Conservation (phyloP, 345 rosid genomes). For the Lepidium didymum region DNA sequence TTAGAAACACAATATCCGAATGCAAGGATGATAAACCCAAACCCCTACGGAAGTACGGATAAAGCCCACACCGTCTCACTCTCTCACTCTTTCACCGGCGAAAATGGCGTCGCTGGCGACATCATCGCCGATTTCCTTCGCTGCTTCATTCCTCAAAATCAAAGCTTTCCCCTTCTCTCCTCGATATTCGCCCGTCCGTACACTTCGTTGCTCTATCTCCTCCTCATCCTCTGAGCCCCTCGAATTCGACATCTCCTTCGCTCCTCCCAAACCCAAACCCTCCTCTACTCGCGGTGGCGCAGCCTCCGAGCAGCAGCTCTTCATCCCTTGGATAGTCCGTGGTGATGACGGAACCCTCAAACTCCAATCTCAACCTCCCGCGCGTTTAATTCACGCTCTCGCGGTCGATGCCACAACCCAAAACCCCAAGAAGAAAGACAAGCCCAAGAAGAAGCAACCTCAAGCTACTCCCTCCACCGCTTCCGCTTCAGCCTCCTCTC, state of each 20-base stretch:
- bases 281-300: conserved; percentile 1
- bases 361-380: conserved; percentile 71
- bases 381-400: conserved; percentile 46
- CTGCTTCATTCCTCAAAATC: conserved; percentile 32
- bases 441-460: conserved; percentile 30
- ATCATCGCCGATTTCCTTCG: conserved; percentile 31
- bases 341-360: conserved; percentile 79
- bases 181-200: conserved; percentile 34
- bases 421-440: conserved; percentile 42
- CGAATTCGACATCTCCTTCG: conserved; percentile 77
- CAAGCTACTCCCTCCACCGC: background rate
- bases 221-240: conserved; percentile 35
- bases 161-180: conserved; percentile 28
- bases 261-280: conserved; percentile 62
- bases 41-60: background rate
- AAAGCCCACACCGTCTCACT: background rate
- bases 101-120: conserved; percentile 38
- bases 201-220: conserved; percentile 32
- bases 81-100: conserved; percentile 4
- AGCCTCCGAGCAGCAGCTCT: conserved; percentile 38
- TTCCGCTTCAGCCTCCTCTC: background rate
- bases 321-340: conserved; percentile 91
- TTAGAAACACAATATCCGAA: background rate
- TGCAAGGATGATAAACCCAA: conserved; percentile 14
- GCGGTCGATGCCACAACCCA: conserved; percentile 61